These are phyloP conservation scores for Ephemerocybe angulata DNA, from an alignment of 768 basidiomycete genomes.

Conservation along the genomic window DNA sequence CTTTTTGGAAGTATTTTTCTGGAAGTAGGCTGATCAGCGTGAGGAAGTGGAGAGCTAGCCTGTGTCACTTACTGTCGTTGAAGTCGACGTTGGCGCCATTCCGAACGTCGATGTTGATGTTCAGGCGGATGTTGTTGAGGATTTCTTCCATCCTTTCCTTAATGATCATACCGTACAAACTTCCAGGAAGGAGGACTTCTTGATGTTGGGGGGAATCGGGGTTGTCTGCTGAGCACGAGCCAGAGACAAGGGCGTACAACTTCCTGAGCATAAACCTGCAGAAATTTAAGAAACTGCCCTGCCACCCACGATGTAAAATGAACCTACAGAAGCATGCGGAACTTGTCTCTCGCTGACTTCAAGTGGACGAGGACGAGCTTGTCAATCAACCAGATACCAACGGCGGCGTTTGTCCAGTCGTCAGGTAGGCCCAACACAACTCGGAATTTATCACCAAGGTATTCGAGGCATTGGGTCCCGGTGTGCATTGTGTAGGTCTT, in stretches of 20 bases:
- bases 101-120: slow-evolving; percentile 70
- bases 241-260: slow-evolving; percentile 86
- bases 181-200: slow-evolving; percentile 92
- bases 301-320: neutral
- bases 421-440: slow-evolving; percentile 88
- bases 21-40: neutral
- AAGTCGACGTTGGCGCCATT: slow-evolving; percentile 84
- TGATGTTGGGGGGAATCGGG: slow-evolving; percentile 99
- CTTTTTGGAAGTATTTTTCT: slow-evolving; percentile 78
- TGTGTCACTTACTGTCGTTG: slow-evolving; percentile 63
- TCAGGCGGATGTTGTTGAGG: slow-evolving; percentile 65
- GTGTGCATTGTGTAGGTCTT: slow-evolving; percentile 88
- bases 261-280: slow-evolving; percentile 97
- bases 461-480: slow-evolving; percentile 88
- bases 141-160: slow-evolving; percentile 95
- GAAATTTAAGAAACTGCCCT: slow-evolving; percentile 3
- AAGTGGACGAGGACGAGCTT: slow-evolving; percentile 91
- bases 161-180: slow-evolving; percentile 93
- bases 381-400: slow-evolving; percentile 80
- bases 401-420: slow-evolving; percentile 81
- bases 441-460: slow-evolving; percentile 94
- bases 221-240: slow-evolving; percentile 88
- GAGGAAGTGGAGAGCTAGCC: slow-evolving; percentile 1
- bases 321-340: slow-evolving; percentile 86
- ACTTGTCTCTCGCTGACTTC: slow-evolving; percentile 85